Conservation (phyloP, 306 rosid species). For the Medicago truncatula region DNA sequence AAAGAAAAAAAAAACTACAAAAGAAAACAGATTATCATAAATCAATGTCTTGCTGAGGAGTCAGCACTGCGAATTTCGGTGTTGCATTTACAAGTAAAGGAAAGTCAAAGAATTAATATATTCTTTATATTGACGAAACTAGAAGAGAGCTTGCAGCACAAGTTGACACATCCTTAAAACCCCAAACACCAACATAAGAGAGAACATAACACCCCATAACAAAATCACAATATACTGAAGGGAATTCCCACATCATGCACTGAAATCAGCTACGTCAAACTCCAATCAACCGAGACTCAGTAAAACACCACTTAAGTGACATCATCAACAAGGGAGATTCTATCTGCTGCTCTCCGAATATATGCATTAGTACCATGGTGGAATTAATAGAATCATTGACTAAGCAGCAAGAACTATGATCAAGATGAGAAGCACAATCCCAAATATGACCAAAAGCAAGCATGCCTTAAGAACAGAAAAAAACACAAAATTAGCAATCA, state of each 20-base stretch:
- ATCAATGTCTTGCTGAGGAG: constrained; percentile 25
- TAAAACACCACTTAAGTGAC: constrained; percentile 40
- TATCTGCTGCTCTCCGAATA: constrained; percentile 38
- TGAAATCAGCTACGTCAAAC: constrained; percentile 39
- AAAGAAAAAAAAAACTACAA: background rate
- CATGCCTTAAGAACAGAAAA: constrained; percentile 59
- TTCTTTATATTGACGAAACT: constrained; percentile 36
- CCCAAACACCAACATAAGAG: constrained; percentile 45
- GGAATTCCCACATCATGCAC: constrained; percentile 41
- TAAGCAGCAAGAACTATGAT: constrained; percentile 87
- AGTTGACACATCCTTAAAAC: constrained; percentile 44
- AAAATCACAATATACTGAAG: constrained; percentile 41
- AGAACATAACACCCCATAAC: constrained; percentile 41
- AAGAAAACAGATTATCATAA: background rate
- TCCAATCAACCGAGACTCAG: constrained; percentile 41
- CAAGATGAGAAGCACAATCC: constrained; percentile 91
- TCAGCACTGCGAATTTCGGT: constrained; percentile 29
- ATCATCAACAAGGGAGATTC: constrained; percentile 43
- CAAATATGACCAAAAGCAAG: constrained; percentile 96
- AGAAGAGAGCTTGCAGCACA: constrained; percentile 45
- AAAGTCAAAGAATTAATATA: constrained; percentile 53
- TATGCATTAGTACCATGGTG: constrained; percentile 37
- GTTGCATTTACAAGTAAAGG: constrained; percentile 44
- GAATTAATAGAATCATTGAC: constrained; percentile 40
- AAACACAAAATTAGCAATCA: constrained; percentile 21